Conservation (phyloP, 495 filamentous ascomycete species). For the Opeltia flavorubescens region DNA sequence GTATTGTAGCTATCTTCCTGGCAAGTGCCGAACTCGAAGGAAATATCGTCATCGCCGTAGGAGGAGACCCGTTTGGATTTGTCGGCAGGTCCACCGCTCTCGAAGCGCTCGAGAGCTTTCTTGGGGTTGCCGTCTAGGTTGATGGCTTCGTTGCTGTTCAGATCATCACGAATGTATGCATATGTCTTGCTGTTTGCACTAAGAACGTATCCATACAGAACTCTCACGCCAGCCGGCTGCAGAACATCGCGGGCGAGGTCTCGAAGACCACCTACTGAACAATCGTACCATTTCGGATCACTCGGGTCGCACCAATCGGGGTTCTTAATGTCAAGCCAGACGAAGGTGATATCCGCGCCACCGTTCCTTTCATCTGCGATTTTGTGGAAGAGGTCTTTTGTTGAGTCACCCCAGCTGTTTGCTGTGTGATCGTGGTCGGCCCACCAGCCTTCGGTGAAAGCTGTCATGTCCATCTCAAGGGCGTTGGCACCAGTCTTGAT, state of each 20-base stretch:
- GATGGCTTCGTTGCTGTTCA: slow-evolving; percentile 2
- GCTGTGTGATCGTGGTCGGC: slow-evolving; percentile 1
- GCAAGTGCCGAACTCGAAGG: slow-evolving; percentile 1
- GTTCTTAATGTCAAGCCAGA: slow-evolving; percentile 4
- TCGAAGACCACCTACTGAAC: not conserved
- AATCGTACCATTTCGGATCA: not conserved
- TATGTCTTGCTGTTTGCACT: slow-evolving; percentile 1
- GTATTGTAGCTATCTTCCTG: not conserved
- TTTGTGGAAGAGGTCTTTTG: slow-evolving; percentile 1
- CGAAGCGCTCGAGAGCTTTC: not conserved
- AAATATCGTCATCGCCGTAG: not conserved
- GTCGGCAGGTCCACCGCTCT: not conserved
- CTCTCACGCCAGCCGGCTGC: not conserved
- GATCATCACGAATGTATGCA: not conserved
- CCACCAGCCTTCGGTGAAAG: slow-evolving; percentile 9
- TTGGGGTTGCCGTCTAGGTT: not conserved
- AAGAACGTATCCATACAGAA: slow-evolving; percentile 2
- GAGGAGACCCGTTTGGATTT: not conserved
- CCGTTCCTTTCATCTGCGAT: not conserved
- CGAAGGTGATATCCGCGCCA: not conserved
- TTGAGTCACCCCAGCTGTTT: not conserved
- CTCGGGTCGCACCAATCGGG: slow-evolving; percentile 3
- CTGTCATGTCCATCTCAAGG: slow-evolving; percentile 8
- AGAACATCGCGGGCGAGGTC: not conserved
- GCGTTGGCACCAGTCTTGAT: slow-evolving; percentile 7